phyloP scores from a whole-genome alignment of 2,329 filamentous ascomycete species.

The Monilinia polystroma region DNA sequence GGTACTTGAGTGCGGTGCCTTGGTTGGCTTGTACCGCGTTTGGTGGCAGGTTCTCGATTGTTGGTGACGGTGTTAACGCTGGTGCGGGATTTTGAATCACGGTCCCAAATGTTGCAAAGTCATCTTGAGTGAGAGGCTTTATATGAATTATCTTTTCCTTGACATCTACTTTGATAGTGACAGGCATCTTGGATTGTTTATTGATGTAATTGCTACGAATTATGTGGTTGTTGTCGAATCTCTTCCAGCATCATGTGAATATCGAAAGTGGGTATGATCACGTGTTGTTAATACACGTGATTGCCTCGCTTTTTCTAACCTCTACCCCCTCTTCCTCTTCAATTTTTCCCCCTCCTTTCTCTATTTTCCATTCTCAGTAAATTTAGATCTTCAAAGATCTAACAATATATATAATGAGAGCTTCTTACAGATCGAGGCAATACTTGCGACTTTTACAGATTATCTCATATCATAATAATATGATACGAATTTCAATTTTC shows the following conservation, averaged over 20 bases:
- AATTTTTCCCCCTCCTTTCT: not conserved
- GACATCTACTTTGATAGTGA: slow-evolving; percentile 25
- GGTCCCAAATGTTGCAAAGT: slow-evolving; percentile 79
- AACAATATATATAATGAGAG: not conserved
- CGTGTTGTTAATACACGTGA: not conserved
- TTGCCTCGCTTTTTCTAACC: not conserved
- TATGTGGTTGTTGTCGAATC: slow-evolving; percentile 1
- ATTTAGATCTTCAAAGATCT: too few relatives aligned
- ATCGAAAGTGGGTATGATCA: not conserved
- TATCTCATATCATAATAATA: not conserved
- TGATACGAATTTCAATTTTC: not conserved
- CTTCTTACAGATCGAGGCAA: not conserved
- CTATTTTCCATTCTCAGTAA: not conserved
- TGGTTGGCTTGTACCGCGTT: slow-evolving; percentile 71
- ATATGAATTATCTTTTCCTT: slow-evolving; percentile 49
- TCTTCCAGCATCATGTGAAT: not conserved
- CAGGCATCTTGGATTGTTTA: slow-evolving; percentile 28
- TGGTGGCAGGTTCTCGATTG: slow-evolving; percentile 40
- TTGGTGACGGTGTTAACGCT: slow-evolving; percentile 50
- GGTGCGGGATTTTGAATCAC: slow-evolving; percentile 74
- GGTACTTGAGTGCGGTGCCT: slow-evolving; percentile 83
- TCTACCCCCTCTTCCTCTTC: not conserved
- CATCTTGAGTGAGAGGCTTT: slow-evolving; percentile 62
- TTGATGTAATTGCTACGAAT: not conserved
- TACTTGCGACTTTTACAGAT: too few relatives aligned